These are phyloP conservation scores for Trichosporon coremiiforme DNA, from an alignment of 1,284 basidiomycete species.

Conservation along the genomic window DNA sequence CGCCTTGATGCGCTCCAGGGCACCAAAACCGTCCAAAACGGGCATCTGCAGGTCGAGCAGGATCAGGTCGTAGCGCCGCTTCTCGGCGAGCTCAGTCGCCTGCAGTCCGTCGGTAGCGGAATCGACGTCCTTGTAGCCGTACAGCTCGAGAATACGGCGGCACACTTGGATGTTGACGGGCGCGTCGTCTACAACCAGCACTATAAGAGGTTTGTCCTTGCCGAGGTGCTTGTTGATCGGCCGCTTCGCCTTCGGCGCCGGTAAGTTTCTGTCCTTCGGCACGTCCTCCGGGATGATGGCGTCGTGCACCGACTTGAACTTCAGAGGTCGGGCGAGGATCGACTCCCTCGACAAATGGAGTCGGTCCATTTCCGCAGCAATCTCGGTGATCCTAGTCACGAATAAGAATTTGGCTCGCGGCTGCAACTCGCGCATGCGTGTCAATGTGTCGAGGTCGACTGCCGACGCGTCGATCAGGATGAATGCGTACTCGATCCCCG, in stretches of 20 bases:
- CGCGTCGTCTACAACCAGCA: constrained; percentile 55
- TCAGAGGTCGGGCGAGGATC: constrained; percentile 50
- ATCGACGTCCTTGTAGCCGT: constrained; percentile 48
- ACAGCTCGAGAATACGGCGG: constrained; percentile 46
- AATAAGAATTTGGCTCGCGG: constrained; percentile 43
- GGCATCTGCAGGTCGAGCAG: constrained; percentile 54
- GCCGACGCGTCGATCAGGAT: constrained; percentile 38
- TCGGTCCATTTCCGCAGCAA: constrained; percentile 33
- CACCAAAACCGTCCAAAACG: constrained; percentile 46
- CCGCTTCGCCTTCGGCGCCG: constrained; percentile 7
- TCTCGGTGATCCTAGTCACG: constrained; percentile 42
- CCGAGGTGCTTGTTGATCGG: constrained; percentile 28
- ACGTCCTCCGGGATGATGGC: constrained; percentile 25
- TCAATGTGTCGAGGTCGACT: constrained; percentile 27
- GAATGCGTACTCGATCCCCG: constrained; percentile 31
- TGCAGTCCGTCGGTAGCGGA: constrained; percentile 46
- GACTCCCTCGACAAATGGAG: constrained; percentile 35
- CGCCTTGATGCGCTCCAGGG: constrained; percentile 37
- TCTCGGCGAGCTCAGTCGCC: constrained; percentile 46
- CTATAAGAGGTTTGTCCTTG: constrained; percentile 39
- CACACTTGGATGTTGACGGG: constrained; percentile 50
- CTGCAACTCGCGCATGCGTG: constrained; percentile 37
- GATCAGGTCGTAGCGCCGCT: constrained; percentile 46
- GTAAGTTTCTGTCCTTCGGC: constrained; percentile 4
- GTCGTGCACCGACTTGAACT: constrained; percentile 44